Conservation (phyloP, 2,329 filamentous ascomycete species). For the Pezicula carpinea region DNA sequence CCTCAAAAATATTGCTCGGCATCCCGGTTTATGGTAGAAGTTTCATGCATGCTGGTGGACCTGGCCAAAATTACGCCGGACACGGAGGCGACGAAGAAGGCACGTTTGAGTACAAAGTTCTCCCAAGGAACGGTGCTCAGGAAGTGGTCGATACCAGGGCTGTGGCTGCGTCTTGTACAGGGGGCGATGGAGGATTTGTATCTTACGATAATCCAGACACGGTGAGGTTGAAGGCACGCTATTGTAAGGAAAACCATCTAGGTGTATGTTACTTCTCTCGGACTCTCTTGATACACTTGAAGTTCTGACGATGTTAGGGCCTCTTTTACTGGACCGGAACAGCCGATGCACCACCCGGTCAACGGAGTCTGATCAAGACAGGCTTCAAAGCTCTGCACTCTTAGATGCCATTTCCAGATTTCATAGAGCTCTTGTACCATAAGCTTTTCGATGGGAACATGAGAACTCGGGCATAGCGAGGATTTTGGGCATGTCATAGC, state of each 20-base stretch:
- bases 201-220: slow-evolving; percentile 77
- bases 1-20: slow-evolving; percentile 69
- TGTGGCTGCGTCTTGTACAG: slow-evolving; percentile 67
- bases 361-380: slow-evolving; percentile 52
- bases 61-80: slow-evolving; percentile 57
- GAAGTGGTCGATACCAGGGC: slow-evolving; percentile 64
- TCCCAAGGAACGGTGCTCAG: slow-evolving; percentile 57
- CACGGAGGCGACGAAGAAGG: slow-evolving; percentile 60
- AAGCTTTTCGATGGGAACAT: too few relatives aligned
- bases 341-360: slow-evolving; percentile 56
- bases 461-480: too few relatives aligned
- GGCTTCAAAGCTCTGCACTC: slow-evolving; percentile 53
- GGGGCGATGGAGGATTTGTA: slow-evolving; percentile 71
- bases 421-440: too few relatives aligned
- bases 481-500: too few relatives aligned
- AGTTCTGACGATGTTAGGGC: slow-evolving; percentile 42
- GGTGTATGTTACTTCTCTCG: slow-evolving; percentile 41
- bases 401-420: not conserved
- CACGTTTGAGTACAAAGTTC: slow-evolving; percentile 67
- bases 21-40: slow-evolving; percentile 73
- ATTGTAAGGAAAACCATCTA: slow-evolving; percentile 65
- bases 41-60: slow-evolving; percentile 61
- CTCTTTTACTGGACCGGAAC: slow-evolving; percentile 82
- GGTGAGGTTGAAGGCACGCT: slow-evolving; percentile 69
- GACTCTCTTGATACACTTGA: slow-evolving; percentile 23